A percentile compares a stretch with the other conserved stretches of the same genome.
phyloP scores from a whole-genome alignment of 495 filamentous ascomycete genomes.

The Podospora tetraspora region DNA sequence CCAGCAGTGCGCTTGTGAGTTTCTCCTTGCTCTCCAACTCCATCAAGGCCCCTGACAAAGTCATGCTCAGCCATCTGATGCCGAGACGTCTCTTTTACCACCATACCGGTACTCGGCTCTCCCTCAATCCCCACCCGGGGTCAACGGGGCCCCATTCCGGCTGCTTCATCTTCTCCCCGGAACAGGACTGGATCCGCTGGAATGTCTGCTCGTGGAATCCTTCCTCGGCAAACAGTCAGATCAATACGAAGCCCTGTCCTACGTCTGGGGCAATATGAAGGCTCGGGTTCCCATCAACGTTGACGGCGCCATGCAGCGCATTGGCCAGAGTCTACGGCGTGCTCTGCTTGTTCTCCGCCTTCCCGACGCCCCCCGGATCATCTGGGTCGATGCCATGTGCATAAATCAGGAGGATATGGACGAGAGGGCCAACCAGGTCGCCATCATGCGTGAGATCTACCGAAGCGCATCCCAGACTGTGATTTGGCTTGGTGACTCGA shows the following conservation, averaged over 20 bases:
- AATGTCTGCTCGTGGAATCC: slow-evolving; percentile 11
- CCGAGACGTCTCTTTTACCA: background rate
- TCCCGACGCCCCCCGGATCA: background rate
- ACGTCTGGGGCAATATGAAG: slow-evolving; percentile 28
- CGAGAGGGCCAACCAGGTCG: slow-evolving; percentile 15
- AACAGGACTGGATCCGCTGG: background rate
- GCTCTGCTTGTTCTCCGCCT: slow-evolving; percentile 13
- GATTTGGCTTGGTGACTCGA: slow-evolving; percentile 12
- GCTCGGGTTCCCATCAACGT: background rate
- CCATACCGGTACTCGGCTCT: slow-evolving; percentile 5
- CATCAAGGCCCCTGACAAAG: background rate
- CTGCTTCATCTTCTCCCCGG: slow-evolving; percentile 13
- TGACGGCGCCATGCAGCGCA: background rate
- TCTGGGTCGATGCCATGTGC: slow-evolving; percentile 23
- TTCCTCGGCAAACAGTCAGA: background rate
- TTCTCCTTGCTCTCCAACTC: background rate
- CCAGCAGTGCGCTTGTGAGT: background rate
- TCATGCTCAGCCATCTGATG: background rate
- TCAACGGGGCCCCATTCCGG: slow-evolving; percentile 1
- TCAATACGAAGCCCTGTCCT: slow-evolving; percentile 31
- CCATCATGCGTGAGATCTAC: slow-evolving; percentile 15
- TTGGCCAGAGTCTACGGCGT: slow-evolving; percentile 11
- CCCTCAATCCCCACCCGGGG: background rate
- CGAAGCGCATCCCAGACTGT: slow-evolving; percentile 4
- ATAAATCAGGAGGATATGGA: slow-evolving; percentile 19